phyloP scores from a whole-genome alignment of 2,329 filamentous ascomycete genomes.

The Talaromyces sp. region DNA sequence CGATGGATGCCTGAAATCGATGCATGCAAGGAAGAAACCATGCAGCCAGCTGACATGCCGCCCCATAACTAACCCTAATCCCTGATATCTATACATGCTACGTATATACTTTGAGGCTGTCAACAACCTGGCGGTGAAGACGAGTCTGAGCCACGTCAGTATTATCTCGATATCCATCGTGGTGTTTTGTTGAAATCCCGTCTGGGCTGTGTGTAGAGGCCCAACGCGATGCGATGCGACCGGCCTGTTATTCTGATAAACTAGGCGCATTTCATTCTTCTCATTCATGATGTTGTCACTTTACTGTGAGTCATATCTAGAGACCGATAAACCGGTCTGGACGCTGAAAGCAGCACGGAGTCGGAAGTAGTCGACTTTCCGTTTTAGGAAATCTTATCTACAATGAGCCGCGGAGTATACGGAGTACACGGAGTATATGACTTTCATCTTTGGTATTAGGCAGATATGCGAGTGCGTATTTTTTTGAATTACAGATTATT shows the following conservation, averaged over 20 bases:
- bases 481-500: background rate
- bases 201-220: background rate
- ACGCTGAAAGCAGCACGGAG: background rate
- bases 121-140: background rate
- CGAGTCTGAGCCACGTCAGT: background rate
- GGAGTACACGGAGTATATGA: background rate
- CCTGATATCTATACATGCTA: background rate
- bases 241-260: background rate
- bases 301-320: background rate
- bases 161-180: background rate
- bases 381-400: background rate
- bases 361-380: background rate
- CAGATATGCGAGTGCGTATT: background rate
- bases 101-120: background rate
- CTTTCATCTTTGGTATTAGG: background rate
- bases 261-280: background rate
- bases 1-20: background rate
- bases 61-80: constrained; percentile 1
- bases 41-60: background rate
- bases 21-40: background rate
- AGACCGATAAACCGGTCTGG: background rate
- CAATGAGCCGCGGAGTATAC: background rate
- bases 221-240: background rate
- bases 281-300: background rate
- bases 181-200: background rate